Conservation (phyloP, 208 protist genomes). For the Leishmania guyanensis region DNA sequence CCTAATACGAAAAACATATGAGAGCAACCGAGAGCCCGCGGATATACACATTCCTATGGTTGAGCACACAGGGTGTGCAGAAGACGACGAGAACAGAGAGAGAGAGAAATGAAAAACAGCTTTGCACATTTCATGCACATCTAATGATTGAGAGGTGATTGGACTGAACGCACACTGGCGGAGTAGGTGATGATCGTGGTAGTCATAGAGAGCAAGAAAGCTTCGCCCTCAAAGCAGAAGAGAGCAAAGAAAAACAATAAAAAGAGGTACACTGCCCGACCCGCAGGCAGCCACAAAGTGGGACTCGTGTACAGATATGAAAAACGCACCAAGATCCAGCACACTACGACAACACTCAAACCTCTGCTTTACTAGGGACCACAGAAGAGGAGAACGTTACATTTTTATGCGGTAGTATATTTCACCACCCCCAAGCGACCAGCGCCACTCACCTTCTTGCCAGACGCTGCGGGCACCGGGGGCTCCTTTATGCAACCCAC, state of each 20-base stretch:
- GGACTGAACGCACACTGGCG: neutral
- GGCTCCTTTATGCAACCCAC: slow-evolving; percentile 27
- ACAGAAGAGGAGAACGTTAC: neutral
- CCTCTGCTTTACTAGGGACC: neutral
- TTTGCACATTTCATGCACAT: neutral
- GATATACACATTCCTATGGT: neutral
- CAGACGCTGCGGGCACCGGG: neutral
- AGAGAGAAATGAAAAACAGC: neutral
- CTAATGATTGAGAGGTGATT: neutral
- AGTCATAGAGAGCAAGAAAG: neutral
- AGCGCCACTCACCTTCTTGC: neutral
- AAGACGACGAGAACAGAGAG: neutral
- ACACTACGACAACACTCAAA: neutral
- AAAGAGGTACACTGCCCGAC: neutral
- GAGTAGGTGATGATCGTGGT: neutral
- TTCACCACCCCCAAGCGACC: neutral
- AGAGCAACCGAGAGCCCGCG: neutral
- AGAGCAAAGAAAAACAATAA: neutral
- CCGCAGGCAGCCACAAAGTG: neutral
- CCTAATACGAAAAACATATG: neutral
- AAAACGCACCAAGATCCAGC: neutral
- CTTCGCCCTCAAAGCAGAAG: neutral
- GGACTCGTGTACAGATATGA: neutral
- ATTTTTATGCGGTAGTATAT: neutral
- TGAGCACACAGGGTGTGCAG: neutral